Conservation (phyloP, 192 early-diverging fungal species). For the Linnemannia schmuckeri region DNA sequence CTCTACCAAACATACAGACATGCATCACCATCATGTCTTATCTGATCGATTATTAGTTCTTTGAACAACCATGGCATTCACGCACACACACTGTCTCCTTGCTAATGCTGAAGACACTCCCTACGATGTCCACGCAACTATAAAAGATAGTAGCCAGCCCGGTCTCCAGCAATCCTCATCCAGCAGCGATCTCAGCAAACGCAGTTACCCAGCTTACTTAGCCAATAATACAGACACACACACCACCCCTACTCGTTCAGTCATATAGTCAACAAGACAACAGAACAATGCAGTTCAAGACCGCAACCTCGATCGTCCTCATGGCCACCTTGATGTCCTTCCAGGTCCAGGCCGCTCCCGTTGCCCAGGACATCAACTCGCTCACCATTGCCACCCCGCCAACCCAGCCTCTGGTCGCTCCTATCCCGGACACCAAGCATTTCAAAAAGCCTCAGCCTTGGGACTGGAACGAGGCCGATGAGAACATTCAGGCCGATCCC, state of each 20-base stretch:
- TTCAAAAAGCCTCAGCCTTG: background rate
- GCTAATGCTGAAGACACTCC: background rate
- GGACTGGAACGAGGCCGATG: background rate
- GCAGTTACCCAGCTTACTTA: background rate
- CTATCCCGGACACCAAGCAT: background rate
- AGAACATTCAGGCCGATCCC: no score
- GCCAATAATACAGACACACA: background rate
- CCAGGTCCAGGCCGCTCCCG: background rate
- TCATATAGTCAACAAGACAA: background rate
- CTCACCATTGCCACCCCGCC: background rate
- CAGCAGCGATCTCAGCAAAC: background rate
- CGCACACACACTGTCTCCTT: background rate
- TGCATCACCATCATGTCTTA: no score
- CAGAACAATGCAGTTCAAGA: slow-evolving; percentile 4
- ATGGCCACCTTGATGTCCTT: background rate
- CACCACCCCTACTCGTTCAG: background rate
- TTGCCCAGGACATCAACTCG: background rate
- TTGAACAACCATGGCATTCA: background rate
- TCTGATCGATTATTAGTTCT: background rate
- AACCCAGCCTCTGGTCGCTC: background rate
- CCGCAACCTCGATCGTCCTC: slow-evolving; percentile 4
- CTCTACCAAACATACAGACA: background rate
- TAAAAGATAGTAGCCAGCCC: background rate
- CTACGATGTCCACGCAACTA: background rate
- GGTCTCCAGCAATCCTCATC: background rate